Conservation (phyloP, 345 rosid species). For the Citrus glauca region DNA sequence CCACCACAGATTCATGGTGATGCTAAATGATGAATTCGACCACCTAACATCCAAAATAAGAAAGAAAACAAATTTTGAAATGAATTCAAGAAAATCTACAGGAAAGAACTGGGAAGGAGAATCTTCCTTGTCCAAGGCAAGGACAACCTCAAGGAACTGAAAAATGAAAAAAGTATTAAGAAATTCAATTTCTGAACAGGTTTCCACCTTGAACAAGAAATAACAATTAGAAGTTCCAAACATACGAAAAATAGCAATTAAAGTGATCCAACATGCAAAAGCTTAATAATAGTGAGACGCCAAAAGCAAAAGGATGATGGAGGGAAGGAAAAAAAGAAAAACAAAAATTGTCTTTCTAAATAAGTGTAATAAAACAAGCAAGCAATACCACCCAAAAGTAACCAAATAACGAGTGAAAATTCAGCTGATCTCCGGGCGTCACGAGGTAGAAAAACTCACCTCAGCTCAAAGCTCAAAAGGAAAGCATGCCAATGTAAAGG, state of each 20-base stretch:
- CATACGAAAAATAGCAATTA: constrained; percentile 7
- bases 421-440: constrained; percentile 17
- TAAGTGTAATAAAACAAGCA: neutral
- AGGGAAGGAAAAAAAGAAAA: constrained; percentile 3
- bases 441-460: constrained; percentile 30
- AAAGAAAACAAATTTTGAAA: neutral
- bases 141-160: neutral
- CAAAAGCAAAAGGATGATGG: constrained; percentile 3
- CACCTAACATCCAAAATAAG: constrained; percentile 26
- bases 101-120: neutral
- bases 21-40: constrained; percentile 20
- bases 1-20: constrained; percentile 45
- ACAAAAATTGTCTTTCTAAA: neutral
- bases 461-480: constrained; percentile 15
- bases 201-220: neutral
- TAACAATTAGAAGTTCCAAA: constrained; percentile 4
- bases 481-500: constrained; percentile 8
- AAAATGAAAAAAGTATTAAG: constrained; percentile 6
- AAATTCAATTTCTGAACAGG: neutral
- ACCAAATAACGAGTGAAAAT: constrained; percentile 11
- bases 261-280: neutral
- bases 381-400: constrained; percentile 6
- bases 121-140: constrained; percentile 12
- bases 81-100: neutral
- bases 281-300: neutral